Base-by-base conservation (phyloP, 306 rosid genomes). In the Quercus robur region DNA sequence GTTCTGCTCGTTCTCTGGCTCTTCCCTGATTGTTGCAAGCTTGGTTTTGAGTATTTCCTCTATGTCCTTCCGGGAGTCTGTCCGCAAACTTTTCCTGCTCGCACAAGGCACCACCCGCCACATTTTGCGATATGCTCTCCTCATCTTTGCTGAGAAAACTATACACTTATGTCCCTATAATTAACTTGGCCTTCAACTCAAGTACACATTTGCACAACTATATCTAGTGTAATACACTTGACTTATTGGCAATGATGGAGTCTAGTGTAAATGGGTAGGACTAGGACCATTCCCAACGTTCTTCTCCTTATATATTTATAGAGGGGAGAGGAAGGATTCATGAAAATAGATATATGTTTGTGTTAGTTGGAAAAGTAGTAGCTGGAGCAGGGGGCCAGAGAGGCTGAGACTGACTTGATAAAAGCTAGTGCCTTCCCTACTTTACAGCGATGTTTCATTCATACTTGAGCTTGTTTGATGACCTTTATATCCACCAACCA, bases 1-100 rank as follows among this genome's bases (percentile, higher is more conserved):
- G 59, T 52, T 82, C 82, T 87, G 90, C 38, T 90, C 91, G 62
- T 81, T 82, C 8, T 92, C 97, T n/a, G 94, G 91, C 76, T 90
- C 97, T 81, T 92, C 97, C 63, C 70, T 81, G 59, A 92, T 92
- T 10, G 93, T 90, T 58, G 93, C 82, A 81, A 92, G 93, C 88
- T 90, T 92, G 80, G 88, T 83, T 85, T 90, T 86, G 79, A 90
- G 84, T 78, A 92, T 88, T 28, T 90, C 90, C 73, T 88, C 94
- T 77, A 85, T 88, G 76, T 88, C 94, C 71, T 84, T 85, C 84
- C 83, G 84, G 1, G 91, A 92, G 4, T 88, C 91, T 4, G 81
- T 81, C 74, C 88, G 58, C 69, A 87, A 57, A 35, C 61, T 79
- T 66, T 86, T 89, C 63, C 88, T 70, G 75, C 87, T 84, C 18